These are phyloP conservation scores for Styphnolobium japonicum DNA, from an alignment of 306 rosid genomes.

Conservation along the genomic window DNA sequence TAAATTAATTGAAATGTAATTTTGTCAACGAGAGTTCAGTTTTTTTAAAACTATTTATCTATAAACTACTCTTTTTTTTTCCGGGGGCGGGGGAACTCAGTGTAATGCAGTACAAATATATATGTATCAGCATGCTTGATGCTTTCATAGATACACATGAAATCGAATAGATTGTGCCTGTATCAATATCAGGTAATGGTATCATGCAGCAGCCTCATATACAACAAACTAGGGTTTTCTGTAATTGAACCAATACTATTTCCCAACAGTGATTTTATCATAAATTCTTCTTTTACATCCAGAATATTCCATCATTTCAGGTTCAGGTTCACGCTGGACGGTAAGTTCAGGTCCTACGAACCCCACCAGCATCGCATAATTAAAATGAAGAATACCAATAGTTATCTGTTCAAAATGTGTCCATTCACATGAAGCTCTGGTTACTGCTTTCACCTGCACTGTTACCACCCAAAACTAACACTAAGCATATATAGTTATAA, in stretches of 20 bases:
- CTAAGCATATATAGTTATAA: neutral
- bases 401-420: neutral
- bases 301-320: slow-evolving; percentile 9
- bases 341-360: neutral
- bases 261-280: neutral
- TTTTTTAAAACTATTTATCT: neutral
- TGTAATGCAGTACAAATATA: neutral
- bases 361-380: neutral
- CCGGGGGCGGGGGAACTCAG: too few species aligned
- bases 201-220: slow-evolving; percentile 28
- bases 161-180: neutral
- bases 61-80: neutral
- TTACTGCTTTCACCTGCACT: slow-evolving; percentile 69
- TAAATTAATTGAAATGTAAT: too few species aligned
- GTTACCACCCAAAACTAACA: slow-evolving; percentile 24
- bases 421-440: slow-evolving; percentile 51
- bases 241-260: slow-evolving; percentile 3
- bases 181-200: slow-evolving; percentile 4
- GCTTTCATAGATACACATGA: neutral
- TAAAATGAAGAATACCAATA: neutral
- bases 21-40: too few species aligned
- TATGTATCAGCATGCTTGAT: slow-evolving; percentile 29
- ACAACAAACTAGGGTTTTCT: slow-evolving; percentile 24
- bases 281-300: slow-evolving; percentile 13
- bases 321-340: neutral